These are phyloP conservation scores for Lignosus rhinocerotis DNA, from an alignment of 1,284 basidiomycete species.

Conservation along the genomic window DNA sequence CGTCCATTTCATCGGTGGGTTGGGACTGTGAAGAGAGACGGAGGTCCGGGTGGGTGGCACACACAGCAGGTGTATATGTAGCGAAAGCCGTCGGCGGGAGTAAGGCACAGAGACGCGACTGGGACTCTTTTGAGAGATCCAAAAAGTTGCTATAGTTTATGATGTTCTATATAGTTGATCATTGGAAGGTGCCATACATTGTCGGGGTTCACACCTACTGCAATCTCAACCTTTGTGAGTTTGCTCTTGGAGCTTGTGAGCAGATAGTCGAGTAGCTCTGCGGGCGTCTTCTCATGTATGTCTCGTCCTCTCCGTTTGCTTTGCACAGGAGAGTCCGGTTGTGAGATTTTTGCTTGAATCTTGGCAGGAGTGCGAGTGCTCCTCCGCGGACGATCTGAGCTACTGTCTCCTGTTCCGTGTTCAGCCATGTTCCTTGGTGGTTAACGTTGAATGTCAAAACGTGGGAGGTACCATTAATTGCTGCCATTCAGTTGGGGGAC, in stretches of 20 bases:
- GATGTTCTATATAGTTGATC: constrained; percentile 41
- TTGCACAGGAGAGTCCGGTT: background rate
- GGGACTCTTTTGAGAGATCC: constrained; percentile 47
- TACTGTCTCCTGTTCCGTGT: too few species aligned
- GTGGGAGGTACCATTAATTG: too few species aligned
- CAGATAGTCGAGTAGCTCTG: constrained; percentile 32
- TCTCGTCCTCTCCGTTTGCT: constrained; percentile 22
- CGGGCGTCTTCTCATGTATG: constrained; percentile 11
- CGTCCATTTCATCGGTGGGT: constrained; percentile 27
- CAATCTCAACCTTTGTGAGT: constrained; percentile 50
- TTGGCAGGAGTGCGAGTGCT: constrained; percentile 11
- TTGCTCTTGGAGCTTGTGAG: constrained; percentile 52
- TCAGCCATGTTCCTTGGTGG: too few species aligned
- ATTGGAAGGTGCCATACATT: too few species aligned
- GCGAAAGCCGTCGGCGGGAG: constrained; percentile 54
- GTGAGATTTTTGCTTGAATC: background rate
- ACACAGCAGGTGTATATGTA: constrained; percentile 38
- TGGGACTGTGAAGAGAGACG: background rate
- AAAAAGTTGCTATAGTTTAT: constrained; percentile 52
- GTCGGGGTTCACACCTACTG: constrained; percentile 40
- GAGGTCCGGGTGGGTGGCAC: constrained; percentile 43
- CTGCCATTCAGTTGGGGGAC: too few species aligned
- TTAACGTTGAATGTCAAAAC: too few species aligned
- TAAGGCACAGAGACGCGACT: constrained; percentile 40
- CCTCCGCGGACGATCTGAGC: background rate